Evolutionary conservation across 306 rosid species (phyloP).

Genomic region (Acacia acuminata): DNA sequence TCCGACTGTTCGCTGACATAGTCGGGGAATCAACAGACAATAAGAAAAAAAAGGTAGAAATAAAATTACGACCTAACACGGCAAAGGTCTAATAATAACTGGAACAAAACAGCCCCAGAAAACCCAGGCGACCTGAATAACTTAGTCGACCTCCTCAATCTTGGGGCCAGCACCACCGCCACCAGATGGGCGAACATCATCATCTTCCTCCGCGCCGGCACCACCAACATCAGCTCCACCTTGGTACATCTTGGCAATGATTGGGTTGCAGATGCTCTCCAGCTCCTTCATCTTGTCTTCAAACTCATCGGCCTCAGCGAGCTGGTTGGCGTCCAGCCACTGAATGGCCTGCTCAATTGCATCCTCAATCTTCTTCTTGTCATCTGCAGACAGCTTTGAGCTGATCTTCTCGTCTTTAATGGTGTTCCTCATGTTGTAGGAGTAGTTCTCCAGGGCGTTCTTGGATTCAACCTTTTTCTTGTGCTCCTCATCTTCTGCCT

Average conservation of each 20-base stretch:
- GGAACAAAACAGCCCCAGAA: too few species aligned
- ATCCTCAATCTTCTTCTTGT: constrained; percentile 74
- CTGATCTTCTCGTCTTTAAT: constrained; percentile 73
- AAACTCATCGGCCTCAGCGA: constrained; percentile 68
- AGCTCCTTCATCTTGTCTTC: constrained; percentile 87
- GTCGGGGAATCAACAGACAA: background rate
- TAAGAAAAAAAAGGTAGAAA: background rate
- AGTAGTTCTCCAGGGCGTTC: constrained; percentile 72
- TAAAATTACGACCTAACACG: background rate
- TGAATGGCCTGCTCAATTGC: constrained; percentile 64
- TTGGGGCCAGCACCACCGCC: constrained; percentile 76
- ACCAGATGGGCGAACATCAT: constrained; percentile 53
- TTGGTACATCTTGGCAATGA: constrained; percentile 80
- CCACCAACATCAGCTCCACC: constrained; percentile 58
- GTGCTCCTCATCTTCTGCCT: constrained; percentile 77
- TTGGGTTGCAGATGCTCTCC: constrained; percentile 64
- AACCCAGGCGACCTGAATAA: background rate
- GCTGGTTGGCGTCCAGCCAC: constrained; percentile 72
- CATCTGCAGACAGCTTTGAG: constrained; percentile 50
- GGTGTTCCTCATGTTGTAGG: constrained; percentile 78
- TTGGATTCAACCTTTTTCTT: constrained; percentile 76
- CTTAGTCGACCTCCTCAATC: constrained; percentile 79
- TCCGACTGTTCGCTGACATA: background rate
- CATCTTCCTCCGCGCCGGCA: constrained; percentile 46
- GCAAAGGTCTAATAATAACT: background rate